Evolutionary conservation across 2,329 filamentous ascomycete species (phyloP), one percentile per base, ranked within the genome.

Genomic region (Rugonectria rugulosa): DNA sequence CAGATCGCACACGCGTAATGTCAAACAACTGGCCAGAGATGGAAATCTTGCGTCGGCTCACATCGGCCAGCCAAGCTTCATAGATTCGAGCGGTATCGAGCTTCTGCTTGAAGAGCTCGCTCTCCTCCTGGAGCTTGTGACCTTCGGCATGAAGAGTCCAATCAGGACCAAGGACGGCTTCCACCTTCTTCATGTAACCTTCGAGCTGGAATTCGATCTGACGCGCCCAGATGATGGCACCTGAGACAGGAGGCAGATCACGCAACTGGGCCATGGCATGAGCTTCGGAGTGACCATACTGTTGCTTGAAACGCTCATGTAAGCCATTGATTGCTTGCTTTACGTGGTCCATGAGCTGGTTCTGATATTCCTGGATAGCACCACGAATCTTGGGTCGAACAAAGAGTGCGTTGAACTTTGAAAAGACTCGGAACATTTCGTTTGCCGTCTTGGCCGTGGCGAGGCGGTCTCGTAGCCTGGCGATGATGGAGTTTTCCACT

Each of bases 381-480:
- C 96, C 93, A 63, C 95, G 89, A 76, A 99, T 98, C 81, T 99
- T 99, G n/a, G 95, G 95, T 56, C 95, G 88, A 53, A 99, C 94
- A 66, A 99, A 96, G 24, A 99, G 87, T 2, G 95, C 95, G 72
- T 99, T 99, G 84, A 99, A 99, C 72, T 98, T 98, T 48, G 95
- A 98, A 73, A 99, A 99, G 59, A 99, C 95, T 50, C 96, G 90
- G 74, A 99, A 99, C 95, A 99, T 99, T 76, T 99, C 96, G 71
- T 96, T 98, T 34, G 95, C 95, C 59, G 92, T 97, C 81, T 96
- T 97, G 11, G 95, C 94, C 6, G 92, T 97, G 12, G 93, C 95
- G 52, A 99, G 83, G 55, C 95, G 90, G 75, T 99, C 95, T 68
- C 95, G 86, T 26, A 99, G 81, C 49, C 92, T 86, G 27, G 95